Evolutionary conservation across 2,329 filamentous ascomycete species (phyloP).

Genomic region (Hypoxylon sp.): DNA sequence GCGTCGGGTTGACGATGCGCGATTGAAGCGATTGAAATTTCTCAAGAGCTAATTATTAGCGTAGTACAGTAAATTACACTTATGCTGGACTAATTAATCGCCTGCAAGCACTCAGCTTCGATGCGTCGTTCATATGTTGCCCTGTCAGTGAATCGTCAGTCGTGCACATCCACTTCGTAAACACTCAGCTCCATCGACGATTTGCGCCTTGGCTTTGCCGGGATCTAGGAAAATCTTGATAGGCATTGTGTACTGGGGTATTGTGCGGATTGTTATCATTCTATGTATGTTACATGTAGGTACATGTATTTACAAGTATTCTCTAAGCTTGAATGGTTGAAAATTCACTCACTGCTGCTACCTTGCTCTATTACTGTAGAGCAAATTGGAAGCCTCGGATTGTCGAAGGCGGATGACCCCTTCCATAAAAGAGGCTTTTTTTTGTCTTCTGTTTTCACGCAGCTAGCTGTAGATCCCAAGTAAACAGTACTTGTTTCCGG

Average conservation of each 20-base stretch:
- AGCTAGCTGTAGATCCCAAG: slow-evolving; percentile 6
- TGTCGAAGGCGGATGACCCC: slow-evolving; percentile 9
- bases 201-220: slow-evolving; percentile 33
- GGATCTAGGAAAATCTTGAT: slow-evolving; percentile 21
- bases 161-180: slow-evolving; percentile 28
- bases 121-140: slow-evolving; percentile 6
- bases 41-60: slow-evolving; percentile 8
- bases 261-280: too few species aligned
- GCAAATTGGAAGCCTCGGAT: slow-evolving; percentile 17
- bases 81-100: slow-evolving; percentile 11
- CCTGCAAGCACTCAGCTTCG: slow-evolving; percentile 3
- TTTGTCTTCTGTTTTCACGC: slow-evolving; percentile 3
- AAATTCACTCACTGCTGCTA: slow-evolving; percentile 40
- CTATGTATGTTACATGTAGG: neutral
- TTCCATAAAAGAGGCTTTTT: slow-evolving; percentile 34
- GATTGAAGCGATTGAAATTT: slow-evolving; percentile 22
- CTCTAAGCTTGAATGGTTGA: slow-evolving; percentile 9
- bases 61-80: slow-evolving; percentile 10
- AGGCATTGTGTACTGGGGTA: neutral
- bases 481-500: slow-evolving; percentile 23
- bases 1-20: slow-evolving; percentile 19
- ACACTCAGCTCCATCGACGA: slow-evolving; percentile 21
- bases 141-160: slow-evolving; percentile 28
- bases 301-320: neutral
- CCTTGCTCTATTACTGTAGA: slow-evolving; percentile 22